Conservation (phyloP, 2,329 filamentous ascomycete species). For the Scedosporium boydii region DNA sequence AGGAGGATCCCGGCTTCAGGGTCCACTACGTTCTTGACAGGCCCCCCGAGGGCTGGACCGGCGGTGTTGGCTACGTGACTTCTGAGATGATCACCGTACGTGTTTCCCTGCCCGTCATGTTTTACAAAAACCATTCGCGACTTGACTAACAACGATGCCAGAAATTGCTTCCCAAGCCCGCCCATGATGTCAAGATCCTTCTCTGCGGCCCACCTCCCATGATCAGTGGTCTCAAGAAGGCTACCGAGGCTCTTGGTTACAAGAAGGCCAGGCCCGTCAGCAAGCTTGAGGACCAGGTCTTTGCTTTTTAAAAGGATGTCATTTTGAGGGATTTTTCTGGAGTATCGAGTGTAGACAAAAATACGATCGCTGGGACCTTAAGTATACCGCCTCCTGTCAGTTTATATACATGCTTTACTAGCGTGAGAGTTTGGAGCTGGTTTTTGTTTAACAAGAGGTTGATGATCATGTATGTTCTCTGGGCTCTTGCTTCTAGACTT, state of each 20-base stretch:
- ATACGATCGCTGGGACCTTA: background rate
- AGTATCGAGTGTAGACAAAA: slow-evolving; percentile 3
- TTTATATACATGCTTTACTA: background rate
- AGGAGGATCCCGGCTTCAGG: slow-evolving; percentile 71
- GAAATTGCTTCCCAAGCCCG: slow-evolving; percentile 74
- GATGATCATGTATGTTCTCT: background rate
- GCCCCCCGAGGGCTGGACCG: slow-evolving; percentile 83
- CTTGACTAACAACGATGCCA: slow-evolving; percentile 24
- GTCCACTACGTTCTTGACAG: slow-evolving; percentile 96
- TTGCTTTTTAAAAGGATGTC: slow-evolving; percentile 57
- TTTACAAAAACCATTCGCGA: background rate
- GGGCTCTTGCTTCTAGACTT: too few species aligned
- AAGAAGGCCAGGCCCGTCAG: slow-evolving; percentile 89
- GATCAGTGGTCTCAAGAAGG: slow-evolving; percentile 95
- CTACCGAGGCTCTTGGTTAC: slow-evolving; percentile 79
- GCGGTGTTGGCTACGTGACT: slow-evolving; percentile 91
- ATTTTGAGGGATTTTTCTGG: background rate
- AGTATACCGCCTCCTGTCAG: background rate
- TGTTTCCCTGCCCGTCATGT: slow-evolving; percentile 5
- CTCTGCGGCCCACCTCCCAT: slow-evolving; percentile 95
- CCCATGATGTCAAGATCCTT: slow-evolving; percentile 82
- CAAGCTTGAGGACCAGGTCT: slow-evolving; percentile 97
- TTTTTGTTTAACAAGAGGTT: background rate
- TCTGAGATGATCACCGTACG: slow-evolving; percentile 85
- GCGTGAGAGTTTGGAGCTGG: background rate